Conservation (phyloP, 1,139 yeast genomes). For the Fermentozyma sake region DNA sequence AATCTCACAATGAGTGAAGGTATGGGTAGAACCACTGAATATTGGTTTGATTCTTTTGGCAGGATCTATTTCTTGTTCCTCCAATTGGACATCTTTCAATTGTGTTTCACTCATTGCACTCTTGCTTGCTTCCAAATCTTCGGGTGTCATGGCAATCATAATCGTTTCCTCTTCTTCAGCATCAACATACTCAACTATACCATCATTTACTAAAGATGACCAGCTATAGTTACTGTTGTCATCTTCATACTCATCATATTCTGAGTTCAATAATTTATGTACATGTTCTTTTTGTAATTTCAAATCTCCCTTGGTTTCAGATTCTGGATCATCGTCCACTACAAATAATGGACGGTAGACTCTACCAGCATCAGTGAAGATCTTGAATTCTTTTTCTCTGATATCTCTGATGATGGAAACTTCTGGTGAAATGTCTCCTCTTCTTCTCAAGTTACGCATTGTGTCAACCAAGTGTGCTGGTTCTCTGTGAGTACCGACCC, state of each 20-base stretch:
- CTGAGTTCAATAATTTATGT: slow-evolving; percentile 62
- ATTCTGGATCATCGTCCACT: slow-evolving; percentile 79
- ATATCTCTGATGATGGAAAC: slow-evolving; percentile 96
- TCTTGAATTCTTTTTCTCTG: slow-evolving; percentile 91
- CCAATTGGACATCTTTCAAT: slow-evolving; percentile 38
- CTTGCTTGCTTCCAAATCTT: slow-evolving; percentile 75
- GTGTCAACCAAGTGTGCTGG: slow-evolving; percentile 89
- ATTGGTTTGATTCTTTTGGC: slow-evolving; percentile 84
- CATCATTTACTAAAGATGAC: slow-evolving; percentile 79
- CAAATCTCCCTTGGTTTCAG: slow-evolving; percentile 73
- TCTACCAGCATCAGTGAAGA: slow-evolving; percentile 98
- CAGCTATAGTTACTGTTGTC: slow-evolving; percentile 65
- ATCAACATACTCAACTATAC: slow-evolving; percentile 90
- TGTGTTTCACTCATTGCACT: slow-evolving; percentile 45
- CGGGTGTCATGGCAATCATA: slow-evolving; percentile 98
- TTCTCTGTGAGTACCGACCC: slow-evolving; percentile 98
- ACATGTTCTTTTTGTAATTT: slow-evolving; percentile 83
- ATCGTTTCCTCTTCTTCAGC: slow-evolving; percentile 98
- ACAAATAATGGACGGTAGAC: slow-evolving; percentile 92
- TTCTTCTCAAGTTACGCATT: slow-evolving; percentile 86
- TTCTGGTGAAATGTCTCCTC: slow-evolving; percentile 94
- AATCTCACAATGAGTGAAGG: slow-evolving; percentile 97
- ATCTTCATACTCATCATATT: slow-evolving; percentile 55
- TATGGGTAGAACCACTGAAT: slow-evolving; percentile 61
- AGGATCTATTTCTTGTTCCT: slow-evolving; percentile 59